These are phyloP conservation scores for Sanghuangporus sanghuang DNA, from an alignment of 1,284 basidiomycete genomes.

Conservation along the genomic window DNA sequence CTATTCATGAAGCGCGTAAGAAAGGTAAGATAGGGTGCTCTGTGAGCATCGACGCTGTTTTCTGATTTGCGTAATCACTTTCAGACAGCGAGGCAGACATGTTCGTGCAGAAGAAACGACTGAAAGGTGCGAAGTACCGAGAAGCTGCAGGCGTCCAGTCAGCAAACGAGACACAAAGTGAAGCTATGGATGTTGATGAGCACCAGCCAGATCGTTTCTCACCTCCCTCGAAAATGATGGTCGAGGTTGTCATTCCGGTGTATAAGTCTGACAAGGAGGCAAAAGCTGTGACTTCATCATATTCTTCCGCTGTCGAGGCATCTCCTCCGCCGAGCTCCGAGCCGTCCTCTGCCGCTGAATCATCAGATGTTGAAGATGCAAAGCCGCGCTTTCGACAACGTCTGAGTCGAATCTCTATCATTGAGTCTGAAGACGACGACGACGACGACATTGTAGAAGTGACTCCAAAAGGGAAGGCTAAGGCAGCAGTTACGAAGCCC, in stretches of 20 bases:
- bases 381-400: conserved; percentile 26
- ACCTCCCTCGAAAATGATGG: conserved; percentile 37
- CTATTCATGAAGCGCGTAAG: conserved; percentile 57
- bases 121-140: conserved; percentile 69
- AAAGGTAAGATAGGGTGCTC: conserved; percentile 38
- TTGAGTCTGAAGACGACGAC: conserved; percentile 44
- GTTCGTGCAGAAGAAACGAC: conserved; percentile 55
- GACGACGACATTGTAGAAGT: conserved; percentile 9
- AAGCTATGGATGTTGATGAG: conserved; percentile 14
- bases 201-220: conserved; percentile 23
- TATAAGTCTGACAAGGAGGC: conserved; percentile 17
- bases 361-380: conserved; percentile 27
- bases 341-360: conserved; percentile 22
- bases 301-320: conserved; percentile 6
- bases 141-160: conserved; percentile 41
- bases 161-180: not conserved
- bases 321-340: conserved; percentile 13
- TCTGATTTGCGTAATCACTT: conserved; percentile 2
- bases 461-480: conserved; percentile 15
- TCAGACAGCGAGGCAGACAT: conserved; percentile 42
- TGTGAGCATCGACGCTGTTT: not conserved
- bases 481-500: conserved; percentile 17
- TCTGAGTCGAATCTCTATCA: conserved; percentile 31
- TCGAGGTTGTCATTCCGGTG: conserved; percentile 49
- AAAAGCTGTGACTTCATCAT: conserved; percentile 17